A percentile compares a stretch with the other conserved stretches of the same genome.
Conservation (phyloP, 139 green algal genomes). For the Coccomyxa sp. region DNA sequence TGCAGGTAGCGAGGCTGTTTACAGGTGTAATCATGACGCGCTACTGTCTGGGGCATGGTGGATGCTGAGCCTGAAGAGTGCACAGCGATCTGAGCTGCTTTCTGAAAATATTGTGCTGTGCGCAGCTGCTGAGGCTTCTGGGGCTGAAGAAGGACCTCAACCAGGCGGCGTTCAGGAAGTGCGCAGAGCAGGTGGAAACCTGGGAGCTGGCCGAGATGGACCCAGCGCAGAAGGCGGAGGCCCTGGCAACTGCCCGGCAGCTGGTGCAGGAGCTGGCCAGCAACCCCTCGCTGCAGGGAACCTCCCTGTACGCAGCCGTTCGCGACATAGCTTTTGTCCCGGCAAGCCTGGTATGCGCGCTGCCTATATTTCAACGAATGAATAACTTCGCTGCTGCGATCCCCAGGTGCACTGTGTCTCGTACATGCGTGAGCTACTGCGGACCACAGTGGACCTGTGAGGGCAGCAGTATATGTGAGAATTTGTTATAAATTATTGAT, state of each 20-base stretch:
- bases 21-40: background rate
- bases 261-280: background rate
- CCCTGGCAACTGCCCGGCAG: background rate
- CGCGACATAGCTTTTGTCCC: conserved; percentile 14
- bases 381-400: too few relatives aligned
- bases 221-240: background rate
- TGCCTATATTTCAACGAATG: too few relatives aligned
- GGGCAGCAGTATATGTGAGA: too few relatives aligned
- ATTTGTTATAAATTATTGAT: too few relatives aligned
- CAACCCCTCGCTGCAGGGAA: background rate
- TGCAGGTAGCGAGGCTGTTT: background rate
- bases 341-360: conserved; percentile 4
- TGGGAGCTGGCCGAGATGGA: background rate
- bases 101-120: too few relatives aligned
- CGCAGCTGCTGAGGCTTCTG: too few relatives aligned
- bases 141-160: too few relatives aligned
- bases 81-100: background rate
- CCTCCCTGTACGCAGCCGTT: background rate
- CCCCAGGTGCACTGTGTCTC: too few relatives aligned
- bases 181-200: background rate
- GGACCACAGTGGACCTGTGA: too few relatives aligned
- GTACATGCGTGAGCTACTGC: too few relatives aligned
- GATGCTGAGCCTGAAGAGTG: background rate
- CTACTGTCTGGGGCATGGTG: background rate
- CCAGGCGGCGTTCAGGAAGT: background rate